Evolutionary conservation across 1,284 basidiomycete species (phyloP).

Genomic region (Heterobasidion occidentale): DNA sequence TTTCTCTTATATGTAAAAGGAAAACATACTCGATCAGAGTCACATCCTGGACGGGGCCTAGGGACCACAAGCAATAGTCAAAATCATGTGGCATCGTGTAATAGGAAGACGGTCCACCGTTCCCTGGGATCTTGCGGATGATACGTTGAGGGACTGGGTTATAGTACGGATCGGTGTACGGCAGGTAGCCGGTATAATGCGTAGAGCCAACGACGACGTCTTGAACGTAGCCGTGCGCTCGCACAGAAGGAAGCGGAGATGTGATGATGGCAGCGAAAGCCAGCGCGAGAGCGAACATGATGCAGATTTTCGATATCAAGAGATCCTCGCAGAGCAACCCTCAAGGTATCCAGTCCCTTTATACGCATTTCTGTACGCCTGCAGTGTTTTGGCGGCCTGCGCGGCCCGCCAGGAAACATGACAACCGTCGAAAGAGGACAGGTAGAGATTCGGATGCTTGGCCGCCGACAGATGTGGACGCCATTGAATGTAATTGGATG

Average conservation of each 20-base stretch:
- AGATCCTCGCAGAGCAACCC: background rate
- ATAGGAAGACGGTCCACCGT: conserved; percentile 21
- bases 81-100: conserved; percentile 17
- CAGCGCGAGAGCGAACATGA: background rate
- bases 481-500: background rate
- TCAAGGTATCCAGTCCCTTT: background rate
- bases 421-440: background rate
- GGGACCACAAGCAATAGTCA: conserved; percentile 10
- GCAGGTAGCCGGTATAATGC: conserved; percentile 27
- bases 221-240: conserved; percentile 28
- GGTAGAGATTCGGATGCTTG: background rate
- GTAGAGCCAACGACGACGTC: conserved; percentile 22
- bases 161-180: conserved; percentile 28
- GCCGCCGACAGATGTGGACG: background rate
- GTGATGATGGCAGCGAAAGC: background rate
- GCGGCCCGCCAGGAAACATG: background rate
- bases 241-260: conserved; percentile 4
- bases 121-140: conserved; percentile 37
- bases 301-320: background rate
- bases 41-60: conserved; percentile 19
- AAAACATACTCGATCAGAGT: conserved; percentile 17
- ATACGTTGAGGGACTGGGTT: conserved; percentile 35
- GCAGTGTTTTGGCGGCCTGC: background rate
- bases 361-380: background rate
- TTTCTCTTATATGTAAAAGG: background rate